Evolutionary conservation across 2,329 filamentous ascomycete species (phyloP), one percentile per base, ranked within the genome.

Genomic region (Ophiostoma tasmaniense): DNA sequence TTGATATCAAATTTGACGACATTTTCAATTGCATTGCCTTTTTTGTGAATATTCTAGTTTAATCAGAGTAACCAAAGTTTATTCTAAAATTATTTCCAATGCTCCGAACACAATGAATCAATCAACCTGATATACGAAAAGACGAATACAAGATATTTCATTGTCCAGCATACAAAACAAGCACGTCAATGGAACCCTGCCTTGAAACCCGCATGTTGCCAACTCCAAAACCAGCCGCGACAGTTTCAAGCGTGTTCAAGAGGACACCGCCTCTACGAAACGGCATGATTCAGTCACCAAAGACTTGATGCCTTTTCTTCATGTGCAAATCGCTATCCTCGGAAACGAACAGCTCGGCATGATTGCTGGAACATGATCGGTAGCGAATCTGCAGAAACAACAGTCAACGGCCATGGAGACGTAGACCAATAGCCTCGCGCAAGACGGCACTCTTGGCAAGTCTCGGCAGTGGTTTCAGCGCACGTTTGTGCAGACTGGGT

Each of bases 401-500:
- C n/a, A n/a, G n/a, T n/a, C n/a, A n/a, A n/a, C n/a, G n/a, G n/a
- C n/a, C n/a, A n/a, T n/a, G n/a, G n/a, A 52, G n/a, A 52, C 20
- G n/a, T n/a, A 17, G 45, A 20, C 45, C n/a, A n/a, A n/a, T n/a
- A 52, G n/a, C 30, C 61, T 64, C 33, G 28, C 33, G 17, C n/a
- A 7, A 7, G 30, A 37, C 50, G n/a, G 22, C 11, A 5, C 14
- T 35, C 61, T 64, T 35, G 61, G 61, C 61, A n/a, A n/a, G 14
- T 35, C 61, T 64, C 30, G 61, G 61, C 61, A 64, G 61, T 64
- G 61, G 61, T 64, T 37, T 64, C 61, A 33, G 33, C n/a, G n/a
- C n/a, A n/a, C n/a, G n/a, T n/a, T n/a, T n/a, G n/a, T n/a, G n/a
- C n/a, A n/a, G n/a, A n/a, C n/a, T n/a, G n/a, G n/a, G n/a, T n/a